Conservation (phyloP, 805 yeast species). For the Yamadazyma nakazawae region DNA sequence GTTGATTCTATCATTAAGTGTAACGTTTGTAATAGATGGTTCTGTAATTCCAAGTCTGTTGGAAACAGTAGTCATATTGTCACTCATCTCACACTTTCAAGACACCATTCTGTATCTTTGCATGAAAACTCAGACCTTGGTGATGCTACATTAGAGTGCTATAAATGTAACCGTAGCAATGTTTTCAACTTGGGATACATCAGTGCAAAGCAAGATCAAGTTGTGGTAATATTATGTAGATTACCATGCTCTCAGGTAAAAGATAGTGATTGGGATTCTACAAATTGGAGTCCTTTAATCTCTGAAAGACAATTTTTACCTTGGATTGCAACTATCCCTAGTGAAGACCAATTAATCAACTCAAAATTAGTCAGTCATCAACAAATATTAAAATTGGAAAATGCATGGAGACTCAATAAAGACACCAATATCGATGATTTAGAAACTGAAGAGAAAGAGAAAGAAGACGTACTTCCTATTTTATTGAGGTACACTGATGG, state of each 20-base stretch:
- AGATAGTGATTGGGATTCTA: slow-evolving; percentile 81
- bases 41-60: slow-evolving; percentile 68
- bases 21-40: slow-evolving; percentile 78
- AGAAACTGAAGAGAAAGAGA: slow-evolving; percentile 43
- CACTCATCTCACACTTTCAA: slow-evolving; percentile 76
- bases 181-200: slow-evolving; percentile 83
- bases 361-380: slow-evolving; percentile 50
- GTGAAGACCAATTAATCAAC: slow-evolving; percentile 54
- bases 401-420: slow-evolving; percentile 73
- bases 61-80: slow-evolving; percentile 72
- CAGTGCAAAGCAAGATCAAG: slow-evolving; percentile 80
- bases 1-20: slow-evolving; percentile 72
- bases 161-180: slow-evolving; percentile 81
- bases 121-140: slow-evolving; percentile 83
- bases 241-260: slow-evolving; percentile 80
- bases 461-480: slow-evolving; percentile 68
- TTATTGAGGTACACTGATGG: slow-evolving; percentile 78
- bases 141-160: slow-evolving; percentile 85
- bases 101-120: slow-evolving; percentile 69
- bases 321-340: slow-evolving; percentile 77
- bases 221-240: slow-evolving; percentile 83
- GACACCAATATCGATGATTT: slow-evolving; percentile 67
- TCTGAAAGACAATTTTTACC: slow-evolving; percentile 73
- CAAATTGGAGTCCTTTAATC: slow-evolving; percentile 82
- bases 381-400: slow-evolving; percentile 71